These are phyloP conservation scores for Phytophthora agathidicida DNA, from an alignment of 352 stramenopile genomes.

Conservation along the genomic window DNA sequence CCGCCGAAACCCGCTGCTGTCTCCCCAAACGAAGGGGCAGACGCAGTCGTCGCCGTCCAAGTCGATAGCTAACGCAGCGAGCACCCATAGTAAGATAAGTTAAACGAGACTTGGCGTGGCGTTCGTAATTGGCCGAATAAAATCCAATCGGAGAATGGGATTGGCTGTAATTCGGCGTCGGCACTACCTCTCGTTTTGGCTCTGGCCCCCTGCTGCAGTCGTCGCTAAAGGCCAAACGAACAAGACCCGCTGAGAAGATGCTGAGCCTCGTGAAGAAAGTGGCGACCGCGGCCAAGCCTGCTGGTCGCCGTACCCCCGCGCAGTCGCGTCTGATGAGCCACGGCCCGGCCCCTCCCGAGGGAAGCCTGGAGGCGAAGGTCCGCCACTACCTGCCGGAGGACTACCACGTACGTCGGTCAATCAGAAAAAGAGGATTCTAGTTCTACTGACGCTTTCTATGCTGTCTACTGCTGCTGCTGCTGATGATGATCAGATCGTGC, in stretches of 20 bases:
- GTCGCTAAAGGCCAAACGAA: constrained; percentile 22
- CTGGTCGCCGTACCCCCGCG: constrained; percentile 43
- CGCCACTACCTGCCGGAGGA: constrained; percentile 84
- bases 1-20: constrained; percentile 6
- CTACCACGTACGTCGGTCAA: constrained; percentile 75
- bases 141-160: constrained; percentile 20
- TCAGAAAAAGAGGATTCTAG: neutral
- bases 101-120: neutral
- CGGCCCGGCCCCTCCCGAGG: constrained; percentile 60
- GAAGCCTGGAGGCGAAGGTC: constrained; percentile 86
- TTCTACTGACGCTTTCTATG: constrained; percentile 7
- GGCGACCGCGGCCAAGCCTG: constrained; percentile 52
- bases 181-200: constrained; percentile 33
- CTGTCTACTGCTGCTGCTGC: neutral
- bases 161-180: too few species aligned
- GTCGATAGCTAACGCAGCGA: constrained; percentile 15
- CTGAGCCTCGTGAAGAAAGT: constrained; percentile 83
- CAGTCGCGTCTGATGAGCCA: constrained; percentile 82
- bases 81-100: constrained; percentile 17
- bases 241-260: constrained; percentile 46
- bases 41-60: constrained; percentile 2
- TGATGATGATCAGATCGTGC: constrained; percentile 66
- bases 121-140: too few species aligned
- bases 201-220: constrained; percentile 17
- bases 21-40: constrained; percentile 14